phyloP scores from a whole-genome alignment of 2,329 filamentous ascomycete species.

The Phyllosticta capitalensis region DNA sequence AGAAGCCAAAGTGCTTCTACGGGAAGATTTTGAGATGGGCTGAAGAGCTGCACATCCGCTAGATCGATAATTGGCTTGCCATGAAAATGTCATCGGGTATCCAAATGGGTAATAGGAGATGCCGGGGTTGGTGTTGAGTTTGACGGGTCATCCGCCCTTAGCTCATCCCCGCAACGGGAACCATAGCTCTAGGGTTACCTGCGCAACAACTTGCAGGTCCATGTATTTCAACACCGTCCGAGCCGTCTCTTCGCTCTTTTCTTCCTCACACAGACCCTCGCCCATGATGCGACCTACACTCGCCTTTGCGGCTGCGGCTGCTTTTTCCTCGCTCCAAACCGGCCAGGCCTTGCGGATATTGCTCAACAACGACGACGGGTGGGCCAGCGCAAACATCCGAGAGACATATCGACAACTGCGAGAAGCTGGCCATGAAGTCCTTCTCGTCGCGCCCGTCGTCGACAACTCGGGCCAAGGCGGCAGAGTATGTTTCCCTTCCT shows the following conservation, averaged over 20 bases:
- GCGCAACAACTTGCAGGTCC: not conserved
- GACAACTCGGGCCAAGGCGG: constrained; percentile 40
- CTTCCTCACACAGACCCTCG: not conserved
- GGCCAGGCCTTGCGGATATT: constrained; percentile 25
- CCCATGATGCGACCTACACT: not conserved
- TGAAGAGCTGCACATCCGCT: too few species aligned
- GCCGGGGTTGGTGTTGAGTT: not conserved
- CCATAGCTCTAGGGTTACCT: not conserved
- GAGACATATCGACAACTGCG: constrained; percentile 24
- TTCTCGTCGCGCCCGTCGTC: constrained; percentile 34
- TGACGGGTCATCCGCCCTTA: not conserved
- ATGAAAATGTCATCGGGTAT: too few species aligned
- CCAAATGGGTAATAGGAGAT: not conserved
- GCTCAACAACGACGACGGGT: constrained; percentile 31
- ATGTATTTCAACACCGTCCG: not conserved
- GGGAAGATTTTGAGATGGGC: too few species aligned
- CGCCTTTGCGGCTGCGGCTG: constrained; percentile 5
- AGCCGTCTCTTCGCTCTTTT: not conserved
- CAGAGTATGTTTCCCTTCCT: constrained; percentile 16
- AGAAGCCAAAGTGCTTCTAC: too few species aligned
- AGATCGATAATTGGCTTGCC: too few species aligned
- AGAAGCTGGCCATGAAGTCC: constrained; percentile 24
- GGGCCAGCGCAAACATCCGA: constrained; percentile 27
- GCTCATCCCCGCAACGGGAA: not conserved
- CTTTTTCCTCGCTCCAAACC: constrained; percentile 15